Base-by-base conservation (phyloP, 345 rosid genomes). In the Moricandia arvensis region DNA sequence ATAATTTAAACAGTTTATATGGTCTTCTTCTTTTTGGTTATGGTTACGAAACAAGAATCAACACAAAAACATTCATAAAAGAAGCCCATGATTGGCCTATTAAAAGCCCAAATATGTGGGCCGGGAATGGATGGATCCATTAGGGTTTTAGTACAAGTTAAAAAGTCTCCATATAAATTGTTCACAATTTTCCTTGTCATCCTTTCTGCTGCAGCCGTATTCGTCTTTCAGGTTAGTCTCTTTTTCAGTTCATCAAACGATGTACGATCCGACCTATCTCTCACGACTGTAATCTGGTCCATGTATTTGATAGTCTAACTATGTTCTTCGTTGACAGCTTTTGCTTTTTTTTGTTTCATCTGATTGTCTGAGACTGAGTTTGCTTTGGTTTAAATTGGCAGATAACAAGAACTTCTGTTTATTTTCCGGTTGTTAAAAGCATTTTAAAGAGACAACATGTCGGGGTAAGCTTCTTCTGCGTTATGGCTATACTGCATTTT, bases 191-290 rank as follows among this genome's bases (percentile, higher is more conserved):
- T 16, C 16, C 7, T 3, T 3, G n/a, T 66, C 69, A 47, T n/a
- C 30, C 29, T 78, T 66, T 78, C 72, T 41, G 69, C 63, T 78
- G 64, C 75, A 51, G 77, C 73, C 81, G 73, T 78, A 68, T 66
- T 67, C 77, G 69, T 72, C 77, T 78, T 47, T 60, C 15, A 72
- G 77, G 77, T 72, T 55, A 47, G 73, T 72, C 17, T 24, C 62
- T 13, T 12, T 49, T 18, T 76, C 59, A 38, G 12, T 12, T 55
- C 58, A 33, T 70, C 53, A 1, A 37, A 41, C 15, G 53, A 17
- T 43, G 8, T 63, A 18, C 58, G 21, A 54, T 69, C 66, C 13
- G 21, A 43, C 41, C 13, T 21, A 49, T 29, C 13, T 26, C 4
- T 5, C 18, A 4, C 21, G 53, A 15, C 16, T 7, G 47, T 47